phyloP scores from a whole-genome alignment of 1,284 basidiomycete genomes.

The Schizophyllum commune region DNA sequence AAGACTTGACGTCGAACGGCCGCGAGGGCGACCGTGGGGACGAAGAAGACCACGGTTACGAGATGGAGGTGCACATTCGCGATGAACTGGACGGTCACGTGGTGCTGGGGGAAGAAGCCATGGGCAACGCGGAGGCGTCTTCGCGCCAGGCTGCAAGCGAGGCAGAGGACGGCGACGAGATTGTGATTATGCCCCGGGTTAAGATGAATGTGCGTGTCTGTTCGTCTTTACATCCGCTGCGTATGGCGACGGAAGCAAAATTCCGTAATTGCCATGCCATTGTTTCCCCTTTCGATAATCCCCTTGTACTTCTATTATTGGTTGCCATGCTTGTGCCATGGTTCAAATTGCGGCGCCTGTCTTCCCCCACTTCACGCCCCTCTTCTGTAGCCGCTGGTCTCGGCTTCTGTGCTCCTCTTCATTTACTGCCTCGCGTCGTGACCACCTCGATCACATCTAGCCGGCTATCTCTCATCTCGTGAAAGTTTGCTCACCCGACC shows the following conservation, averaged over 20 bases:
- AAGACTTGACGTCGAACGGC: constrained; percentile 63
- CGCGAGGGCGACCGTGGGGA: constrained; percentile 31
- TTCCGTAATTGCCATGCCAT: background rate
- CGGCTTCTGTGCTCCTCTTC: background rate
- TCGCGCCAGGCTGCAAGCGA: background rate
- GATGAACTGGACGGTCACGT: background rate
- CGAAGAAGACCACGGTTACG: constrained; percentile 19
- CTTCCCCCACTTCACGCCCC: background rate
- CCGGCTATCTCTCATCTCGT: constrained; percentile 3
- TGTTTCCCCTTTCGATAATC: background rate
- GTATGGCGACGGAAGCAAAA: background rate
- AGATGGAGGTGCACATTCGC: background rate
- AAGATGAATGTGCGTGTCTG: background rate
- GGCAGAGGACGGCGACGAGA: background rate
- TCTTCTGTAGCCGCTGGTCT: background rate
- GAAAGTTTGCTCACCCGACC: constrained; percentile 9
- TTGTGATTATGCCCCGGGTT: background rate
- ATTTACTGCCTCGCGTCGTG: background rate
- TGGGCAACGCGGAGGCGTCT: background rate
- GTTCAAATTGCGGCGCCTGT: background rate
- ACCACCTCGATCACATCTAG: background rate
- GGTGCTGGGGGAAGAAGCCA: background rate
- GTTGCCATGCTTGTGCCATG: background rate
- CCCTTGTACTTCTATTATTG: background rate
- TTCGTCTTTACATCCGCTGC: background rate